These are phyloP conservation scores for Wickerhamomyces ciferrii DNA, from an alignment of 805 yeast genomes.

Conservation along the genomic window DNA sequence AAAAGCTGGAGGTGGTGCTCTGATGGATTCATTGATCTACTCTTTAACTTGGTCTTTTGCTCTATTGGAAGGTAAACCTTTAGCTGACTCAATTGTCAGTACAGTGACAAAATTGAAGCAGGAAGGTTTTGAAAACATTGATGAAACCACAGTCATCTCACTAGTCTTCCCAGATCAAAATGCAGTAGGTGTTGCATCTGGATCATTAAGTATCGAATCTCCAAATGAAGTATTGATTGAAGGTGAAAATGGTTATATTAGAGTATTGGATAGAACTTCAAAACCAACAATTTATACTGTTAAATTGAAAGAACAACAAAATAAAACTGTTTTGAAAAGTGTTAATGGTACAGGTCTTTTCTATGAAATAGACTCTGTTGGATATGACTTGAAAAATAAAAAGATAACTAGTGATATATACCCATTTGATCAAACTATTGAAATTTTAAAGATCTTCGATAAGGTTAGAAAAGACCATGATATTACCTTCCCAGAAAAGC, in stretches of 20 bases:
- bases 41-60: constrained; percentile 33
- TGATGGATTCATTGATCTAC: constrained; percentile 52
- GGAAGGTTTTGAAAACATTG: neutral
- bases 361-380: constrained; percentile 52
- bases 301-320: constrained; percentile 16
- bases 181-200: constrained; percentile 3
- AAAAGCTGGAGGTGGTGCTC: constrained; percentile 49
- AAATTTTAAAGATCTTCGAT: constrained; percentile 46
- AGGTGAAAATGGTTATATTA: constrained; percentile 3
- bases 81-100: constrained; percentile 29
- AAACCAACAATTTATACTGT: constrained; percentile 29
- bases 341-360: constrained; percentile 43
- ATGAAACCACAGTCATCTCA: constrained; percentile 21
- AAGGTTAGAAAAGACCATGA: constrained; percentile 36
- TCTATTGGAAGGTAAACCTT: constrained; percentile 23
- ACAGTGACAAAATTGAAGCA: constrained; percentile 11
- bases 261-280: constrained; percentile 9
- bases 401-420: constrained; percentile 28
- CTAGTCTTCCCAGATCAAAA: constrained; percentile 2
- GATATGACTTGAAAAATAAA: constrained; percentile 36
- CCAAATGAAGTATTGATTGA: constrained; percentile 8
- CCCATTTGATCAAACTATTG: constrained; percentile 41
- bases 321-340: constrained; percentile 22
- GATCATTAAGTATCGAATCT: neutral
- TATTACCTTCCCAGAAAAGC: constrained; percentile 31